These are phyloP conservation scores for Nitzschia sp. DNA, from an alignment of 108 stramenopile genomes.

Conservation along the genomic window DNA sequence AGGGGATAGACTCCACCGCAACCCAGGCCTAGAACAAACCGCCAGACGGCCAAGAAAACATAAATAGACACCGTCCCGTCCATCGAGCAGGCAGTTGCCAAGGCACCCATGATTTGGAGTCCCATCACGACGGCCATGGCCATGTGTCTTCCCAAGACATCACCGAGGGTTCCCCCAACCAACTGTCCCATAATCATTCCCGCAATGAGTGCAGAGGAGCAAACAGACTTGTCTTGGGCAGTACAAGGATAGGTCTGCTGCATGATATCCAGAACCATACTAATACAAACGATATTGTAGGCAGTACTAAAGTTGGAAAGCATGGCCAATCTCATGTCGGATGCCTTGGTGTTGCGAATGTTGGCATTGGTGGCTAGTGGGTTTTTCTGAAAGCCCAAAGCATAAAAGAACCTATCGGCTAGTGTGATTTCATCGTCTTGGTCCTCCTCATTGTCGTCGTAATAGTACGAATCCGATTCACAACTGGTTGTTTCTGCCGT, in stretches of 20 bases:
- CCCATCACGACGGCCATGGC: constrained; percentile 55
- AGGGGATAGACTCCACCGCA: constrained; percentile 73
- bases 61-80: neutral
- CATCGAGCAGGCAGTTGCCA: constrained; percentile 40
- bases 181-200: constrained; percentile 72
- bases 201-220: constrained; percentile 50
- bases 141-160: constrained; percentile 48
- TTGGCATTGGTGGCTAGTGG: constrained; percentile 8
- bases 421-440: too few species aligned
- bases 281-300: constrained; percentile 58
- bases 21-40: constrained; percentile 64
- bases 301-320: constrained; percentile 60
- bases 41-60: constrained; percentile 37
- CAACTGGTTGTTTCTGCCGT: too few species aligned
- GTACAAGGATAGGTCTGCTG: constrained; percentile 22
- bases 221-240: constrained; percentile 37
- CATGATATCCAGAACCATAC: constrained; percentile 53
- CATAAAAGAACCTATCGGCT: neutral
- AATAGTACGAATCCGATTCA: too few species aligned
- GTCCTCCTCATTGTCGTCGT: too few species aligned
- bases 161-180: constrained; percentile 52
- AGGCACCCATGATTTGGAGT: constrained; percentile 45
- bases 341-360: constrained; percentile 33
- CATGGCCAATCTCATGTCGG: constrained; percentile 55
- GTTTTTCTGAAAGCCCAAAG: constrained; percentile 21